phyloP scores from a whole-genome alignment of 2,329 filamentous ascomycete species.

The Scedosporium apiospermum region DNA sequence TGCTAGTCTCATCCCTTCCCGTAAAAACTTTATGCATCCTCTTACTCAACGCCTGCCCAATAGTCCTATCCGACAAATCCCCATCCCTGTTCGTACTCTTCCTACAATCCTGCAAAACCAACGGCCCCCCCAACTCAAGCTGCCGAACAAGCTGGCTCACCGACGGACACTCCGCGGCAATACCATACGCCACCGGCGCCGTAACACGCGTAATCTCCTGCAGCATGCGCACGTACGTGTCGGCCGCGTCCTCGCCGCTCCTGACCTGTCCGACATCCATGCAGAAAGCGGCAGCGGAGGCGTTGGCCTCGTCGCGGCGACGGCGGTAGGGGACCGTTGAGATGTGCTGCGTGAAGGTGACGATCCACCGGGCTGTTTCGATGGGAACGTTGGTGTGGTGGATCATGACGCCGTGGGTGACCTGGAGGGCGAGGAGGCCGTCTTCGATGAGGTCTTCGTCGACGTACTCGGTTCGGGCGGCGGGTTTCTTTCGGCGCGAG shows the following conservation, averaged over 20 bases:
- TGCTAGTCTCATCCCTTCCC: conserved; percentile 43
- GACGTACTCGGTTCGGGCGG: conserved; percentile 35
- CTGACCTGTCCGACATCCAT: conserved; percentile 72
- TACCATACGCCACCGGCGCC: conserved; percentile 60
- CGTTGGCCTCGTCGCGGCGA: conserved; percentile 35
- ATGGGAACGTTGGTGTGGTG: conserved; percentile 54
- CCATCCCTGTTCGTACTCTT: conserved; percentile 50
- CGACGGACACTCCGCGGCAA: conserved; percentile 50
- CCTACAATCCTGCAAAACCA: conserved; percentile 50
- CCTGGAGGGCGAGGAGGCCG: conserved; percentile 59
- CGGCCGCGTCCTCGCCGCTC: conserved; percentile 52
- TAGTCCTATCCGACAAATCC: conserved; percentile 38
- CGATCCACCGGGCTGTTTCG: conserved; percentile 66
- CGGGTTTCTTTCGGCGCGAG: conserved; percentile 24
- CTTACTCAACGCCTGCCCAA: conserved; percentile 50
- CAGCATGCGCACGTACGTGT: conserved; percentile 67
- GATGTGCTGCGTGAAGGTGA: conserved; percentile 67
- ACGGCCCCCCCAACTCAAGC: conserved; percentile 48
- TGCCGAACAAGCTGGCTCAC: conserved; percentile 49
- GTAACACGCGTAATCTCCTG: conserved; percentile 67
- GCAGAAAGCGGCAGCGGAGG: conserved; percentile 57
- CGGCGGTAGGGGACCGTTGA: conserved; percentile 64
- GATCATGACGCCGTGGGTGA: conserved; percentile 56
- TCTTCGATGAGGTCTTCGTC: conserved; percentile 63
- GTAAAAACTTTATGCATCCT: conserved; percentile 52